Evolutionary conservation across 2,329 filamentous ascomycete species (phyloP), one percentile per base, ranked within the genome.

Genomic region (Ascochyta rabiei): DNA sequence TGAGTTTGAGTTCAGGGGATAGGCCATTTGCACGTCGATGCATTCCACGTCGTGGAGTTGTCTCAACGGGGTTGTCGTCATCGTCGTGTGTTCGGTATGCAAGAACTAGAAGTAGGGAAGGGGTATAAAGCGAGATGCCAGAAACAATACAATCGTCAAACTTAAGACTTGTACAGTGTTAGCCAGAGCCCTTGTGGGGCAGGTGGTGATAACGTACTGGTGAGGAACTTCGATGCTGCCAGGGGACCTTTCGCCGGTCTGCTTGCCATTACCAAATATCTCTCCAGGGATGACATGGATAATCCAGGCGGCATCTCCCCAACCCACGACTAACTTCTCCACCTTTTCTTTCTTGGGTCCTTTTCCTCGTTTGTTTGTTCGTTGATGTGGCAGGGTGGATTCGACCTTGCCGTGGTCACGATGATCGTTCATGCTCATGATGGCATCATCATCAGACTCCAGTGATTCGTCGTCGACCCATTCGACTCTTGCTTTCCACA

Each of bases 221-320:
- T 96, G 96, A 59, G 91, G 86, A 72, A 98, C 93, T 72, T 97
- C 91, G 44, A 91, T 93, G 64, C 86, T 88, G 26, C 91, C 93
- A 64, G 89, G 84, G 41, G 85, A 87, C 68, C 83, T 86, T 69
- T 91, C 88, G 44, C 87, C 86, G 30, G 82, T 84, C 67, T 88
- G 80, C 68, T 86, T 90, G 28, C 86, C 89, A 41, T 84, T 77
- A 4, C 86, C 86, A 38, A 84, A 72, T 6, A 54, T 46, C n/a
- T 86, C 85, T 13, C 89, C 89, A 5, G 90, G 87, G 70, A 93
- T 89, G 16, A 99, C 89, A 73, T 97, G 89, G 49, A 99, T 88
- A 46, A 99, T 88, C 95, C 95, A 99, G 49, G 96, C 91, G 1
- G 90, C 96, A 53, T 93, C 89, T 57, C 95, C 95, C 95, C 96